Percentiles rank a stretch among this genome's conserved stretches.
phyloP scores from a whole-genome alignment of 2,329 filamentous ascomycete genomes.

The Ceratocystis papillata region DNA sequence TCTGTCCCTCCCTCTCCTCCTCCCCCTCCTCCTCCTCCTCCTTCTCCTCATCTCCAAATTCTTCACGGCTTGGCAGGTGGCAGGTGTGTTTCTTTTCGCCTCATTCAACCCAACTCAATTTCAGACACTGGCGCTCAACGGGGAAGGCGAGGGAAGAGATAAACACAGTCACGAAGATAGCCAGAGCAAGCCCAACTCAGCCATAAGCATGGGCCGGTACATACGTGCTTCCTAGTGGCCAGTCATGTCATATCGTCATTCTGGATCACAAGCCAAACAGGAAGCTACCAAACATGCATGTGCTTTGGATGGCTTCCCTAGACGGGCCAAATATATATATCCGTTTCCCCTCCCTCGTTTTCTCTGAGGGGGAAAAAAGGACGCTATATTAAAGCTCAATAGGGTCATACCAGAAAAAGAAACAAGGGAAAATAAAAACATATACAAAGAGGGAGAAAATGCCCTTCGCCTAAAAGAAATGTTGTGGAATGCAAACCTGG shows the following conservation, averaged over 20 bases:
- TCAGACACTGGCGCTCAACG: neutral
- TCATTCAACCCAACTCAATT: neutral
- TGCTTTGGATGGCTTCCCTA: neutral
- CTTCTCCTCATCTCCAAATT: neutral
- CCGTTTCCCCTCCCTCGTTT: neutral
- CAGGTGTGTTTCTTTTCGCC: constrained; percentile 9
- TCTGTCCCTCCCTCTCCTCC: neutral
- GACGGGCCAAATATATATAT: neutral
- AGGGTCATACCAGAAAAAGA: neutral
- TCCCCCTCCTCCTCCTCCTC: neutral
- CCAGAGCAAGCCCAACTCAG: neutral
- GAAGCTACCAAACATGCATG: neutral
- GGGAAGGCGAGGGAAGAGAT: neutral
- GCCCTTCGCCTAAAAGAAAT: constrained; percentile 4
- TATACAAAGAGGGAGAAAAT: neutral
- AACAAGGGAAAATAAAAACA: neutral
- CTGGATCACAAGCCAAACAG: neutral
- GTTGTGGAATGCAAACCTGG: constrained; percentile 14
- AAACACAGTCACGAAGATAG: neutral
- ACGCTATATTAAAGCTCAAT: too few species aligned
- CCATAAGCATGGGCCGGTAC: neutral
- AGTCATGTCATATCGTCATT: neutral
- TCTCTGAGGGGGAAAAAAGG: neutral
- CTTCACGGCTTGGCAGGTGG: constrained; percentile 11
- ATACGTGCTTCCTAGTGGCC: neutral